phyloP scores from a whole-genome alignment of 768 basidiomycete species.

The Pulveroboletus sp. region DNA sequence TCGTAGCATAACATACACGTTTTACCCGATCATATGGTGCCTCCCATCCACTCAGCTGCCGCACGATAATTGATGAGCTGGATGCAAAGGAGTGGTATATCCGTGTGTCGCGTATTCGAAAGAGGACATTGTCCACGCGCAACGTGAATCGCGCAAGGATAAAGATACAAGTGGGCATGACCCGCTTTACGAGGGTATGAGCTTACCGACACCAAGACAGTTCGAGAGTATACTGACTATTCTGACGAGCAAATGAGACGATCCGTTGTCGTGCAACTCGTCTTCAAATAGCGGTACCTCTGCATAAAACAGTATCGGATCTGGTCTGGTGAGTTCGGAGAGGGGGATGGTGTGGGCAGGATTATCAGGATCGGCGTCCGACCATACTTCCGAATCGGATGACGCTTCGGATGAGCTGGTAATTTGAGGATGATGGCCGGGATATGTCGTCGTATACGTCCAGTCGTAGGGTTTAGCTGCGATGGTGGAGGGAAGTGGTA shows the following conservation, averaged over 20 bases:
- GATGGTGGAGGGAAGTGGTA: constrained; percentile 67
- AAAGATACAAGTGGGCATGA: constrained; percentile 95
- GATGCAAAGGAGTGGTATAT: constrained; percentile 81
- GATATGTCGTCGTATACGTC: constrained; percentile 92
- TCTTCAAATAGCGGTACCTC: constrained; percentile 94
- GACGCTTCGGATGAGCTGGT: constrained; percentile 17
- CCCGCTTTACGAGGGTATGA: constrained; percentile 52
- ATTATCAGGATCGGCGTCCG: constrained; percentile 52
- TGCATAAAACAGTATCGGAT: constrained; percentile 97
- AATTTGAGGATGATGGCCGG: constrained; percentile 46
- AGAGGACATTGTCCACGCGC: constrained; percentile 91
- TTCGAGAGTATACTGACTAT: constrained; percentile 55
- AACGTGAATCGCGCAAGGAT: constrained; percentile 88
- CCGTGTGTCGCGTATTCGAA: constrained; percentile 84
- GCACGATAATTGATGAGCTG: constrained; percentile 56
- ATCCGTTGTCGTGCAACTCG: constrained; percentile 95
- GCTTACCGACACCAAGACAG: not conserved
- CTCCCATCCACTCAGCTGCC: constrained; percentile 88
- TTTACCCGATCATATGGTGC: constrained; percentile 80
- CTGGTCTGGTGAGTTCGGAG: constrained; percentile 77
- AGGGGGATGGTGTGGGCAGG: constrained; percentile 69
- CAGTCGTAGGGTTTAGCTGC: constrained; percentile 90
- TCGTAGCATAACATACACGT: constrained; percentile 42
- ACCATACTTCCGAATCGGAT: constrained; percentile 38
- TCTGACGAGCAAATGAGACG: constrained; percentile 76